Evolutionary conservation across 345 rosid genomes (phyloP).

Genomic region (Salix arbutifolia): DNA sequence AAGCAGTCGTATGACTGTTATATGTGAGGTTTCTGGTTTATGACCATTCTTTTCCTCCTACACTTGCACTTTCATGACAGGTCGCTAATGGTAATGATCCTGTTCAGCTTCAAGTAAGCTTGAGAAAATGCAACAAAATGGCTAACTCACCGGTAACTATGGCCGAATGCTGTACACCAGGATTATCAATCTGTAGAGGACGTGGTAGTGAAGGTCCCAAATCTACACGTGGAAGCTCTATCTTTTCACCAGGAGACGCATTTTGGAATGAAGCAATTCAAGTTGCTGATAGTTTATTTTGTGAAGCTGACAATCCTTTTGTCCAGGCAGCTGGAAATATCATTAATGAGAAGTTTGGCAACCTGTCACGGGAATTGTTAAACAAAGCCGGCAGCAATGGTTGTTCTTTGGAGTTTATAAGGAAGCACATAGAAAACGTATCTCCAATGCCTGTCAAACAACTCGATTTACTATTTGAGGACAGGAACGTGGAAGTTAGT

Average conservation of each 20-base stretch:
- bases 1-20: constrained; percentile 13
- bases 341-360: constrained; percentile 25
- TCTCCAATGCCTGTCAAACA: constrained; percentile 81
- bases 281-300: constrained; percentile 77
- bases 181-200: constrained; percentile 44
- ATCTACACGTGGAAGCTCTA: constrained; percentile 75
- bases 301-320: constrained; percentile 33
- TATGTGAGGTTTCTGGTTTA: constrained; percentile 12
- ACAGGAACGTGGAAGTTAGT: constrained; percentile 40
- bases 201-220: constrained; percentile 50
- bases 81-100: constrained; percentile 22
- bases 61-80: constrained; percentile 20
- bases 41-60: constrained; percentile 1
- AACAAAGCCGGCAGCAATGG: constrained; percentile 43
- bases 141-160: constrained; percentile 31
- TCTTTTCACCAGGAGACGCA: constrained; percentile 93
- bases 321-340: constrained; percentile 25
- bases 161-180: constrained; percentile 60
- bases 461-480: constrained; percentile 69
- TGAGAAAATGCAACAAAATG: constrained; percentile 55
- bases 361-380: constrained; percentile 31
- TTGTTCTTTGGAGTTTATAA: constrained; percentile 35
- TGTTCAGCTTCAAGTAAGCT: constrained; percentile 41
- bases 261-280: constrained; percentile 96
- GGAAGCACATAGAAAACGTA: constrained; percentile 40